Percentiles rank a stretch among this genome's conserved stretches.
phyloP scores from a whole-genome alignment of 2,329 filamentous ascomycete species.

The Arthrobotrys sphaeroides region DNA sequence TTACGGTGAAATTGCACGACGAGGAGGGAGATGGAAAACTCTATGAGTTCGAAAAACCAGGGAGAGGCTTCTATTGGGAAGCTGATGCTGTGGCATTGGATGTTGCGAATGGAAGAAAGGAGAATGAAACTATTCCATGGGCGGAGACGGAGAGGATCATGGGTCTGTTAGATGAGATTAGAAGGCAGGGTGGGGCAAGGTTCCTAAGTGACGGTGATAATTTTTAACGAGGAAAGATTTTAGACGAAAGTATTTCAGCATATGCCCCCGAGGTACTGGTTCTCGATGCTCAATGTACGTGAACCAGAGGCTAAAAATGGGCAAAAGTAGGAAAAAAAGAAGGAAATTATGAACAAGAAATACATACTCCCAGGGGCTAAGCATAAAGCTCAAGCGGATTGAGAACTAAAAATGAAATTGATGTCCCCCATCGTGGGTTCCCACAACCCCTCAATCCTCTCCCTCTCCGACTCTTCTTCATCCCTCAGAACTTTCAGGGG shows the following conservation, averaged over 20 bases:
- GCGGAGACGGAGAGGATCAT: constrained; percentile 64
- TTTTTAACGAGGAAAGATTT: neutral
- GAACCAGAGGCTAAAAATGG: neutral
- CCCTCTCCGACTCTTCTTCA: constrained; percentile 27
- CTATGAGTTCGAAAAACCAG: constrained; percentile 61
- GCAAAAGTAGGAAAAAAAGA: neutral
- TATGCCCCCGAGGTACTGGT: neutral
- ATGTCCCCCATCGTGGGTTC: constrained; percentile 6
- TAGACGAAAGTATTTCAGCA: neutral
- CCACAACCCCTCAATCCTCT: constrained; percentile 20
- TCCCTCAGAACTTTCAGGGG: constrained; percentile 28
- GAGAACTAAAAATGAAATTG: neutral
- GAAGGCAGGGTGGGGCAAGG: constrained; percentile 59
- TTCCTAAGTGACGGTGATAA: constrained; percentile 56
- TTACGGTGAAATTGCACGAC: constrained; percentile 60
- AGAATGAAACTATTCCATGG: constrained; percentile 64
- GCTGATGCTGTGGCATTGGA: constrained; percentile 63
- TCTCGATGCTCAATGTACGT: neutral
- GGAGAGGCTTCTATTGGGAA: constrained; percentile 64
- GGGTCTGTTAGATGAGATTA: constrained; percentile 65
- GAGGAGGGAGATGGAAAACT: constrained; percentile 58
- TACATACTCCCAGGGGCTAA: no score
- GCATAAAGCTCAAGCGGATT: neutral
- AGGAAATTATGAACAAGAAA: neutral
- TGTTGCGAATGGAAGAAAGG: constrained; percentile 60